Evolutionary conservation across 139 green algal species (phyloP), one percentile per base, ranked within the genome.

Genomic region (Volvox africanus): DNA sequence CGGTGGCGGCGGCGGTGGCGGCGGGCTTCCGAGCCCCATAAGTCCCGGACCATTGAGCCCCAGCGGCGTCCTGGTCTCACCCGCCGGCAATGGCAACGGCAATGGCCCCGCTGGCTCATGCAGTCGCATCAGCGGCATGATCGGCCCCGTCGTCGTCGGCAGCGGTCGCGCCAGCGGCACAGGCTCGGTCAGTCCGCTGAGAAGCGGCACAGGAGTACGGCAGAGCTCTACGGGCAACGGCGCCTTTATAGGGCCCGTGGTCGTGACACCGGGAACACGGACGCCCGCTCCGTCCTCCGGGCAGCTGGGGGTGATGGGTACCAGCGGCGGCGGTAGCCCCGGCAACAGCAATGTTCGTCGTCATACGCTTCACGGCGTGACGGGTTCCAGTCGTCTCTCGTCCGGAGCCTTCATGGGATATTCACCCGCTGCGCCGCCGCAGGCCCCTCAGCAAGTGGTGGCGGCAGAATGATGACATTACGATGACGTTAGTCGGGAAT

Each of bases 191-290:
- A 81, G 75, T 35, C 30, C 75, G 28, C 14, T 35, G 9, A 18
- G n/a, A 33, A 32, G 18, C 37, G 78, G 36, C 36, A 44, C 11
- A 17, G 18, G 37, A 21, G 44, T 28, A 22, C 80, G 80, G 80
- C 24, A 32, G 22, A 86, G 80, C 44, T 73, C 80, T 14, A 16
- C 50, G 12, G 80, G 81, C 61, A 33, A 24, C 16, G 65, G 65
- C 65, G 65, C 5, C 36, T 16, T 87, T 6, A 87, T 87, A 24
- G 81, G 61, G n/a, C 81, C 81, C 11, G 80, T 86, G 55, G 80
- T 87, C 61, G 30, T 76, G 65, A 24, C 81, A 61, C 61, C 61
- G 61, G 78, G 78, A 18, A 55, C 17, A 17, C 26, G 26, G 71
- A 21, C 71, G 71, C 14, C 21, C 26, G 14, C 17, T 2, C 71